Conservation (phyloP, 805 yeast genomes). For the Metschnikowia lunata region DNA sequence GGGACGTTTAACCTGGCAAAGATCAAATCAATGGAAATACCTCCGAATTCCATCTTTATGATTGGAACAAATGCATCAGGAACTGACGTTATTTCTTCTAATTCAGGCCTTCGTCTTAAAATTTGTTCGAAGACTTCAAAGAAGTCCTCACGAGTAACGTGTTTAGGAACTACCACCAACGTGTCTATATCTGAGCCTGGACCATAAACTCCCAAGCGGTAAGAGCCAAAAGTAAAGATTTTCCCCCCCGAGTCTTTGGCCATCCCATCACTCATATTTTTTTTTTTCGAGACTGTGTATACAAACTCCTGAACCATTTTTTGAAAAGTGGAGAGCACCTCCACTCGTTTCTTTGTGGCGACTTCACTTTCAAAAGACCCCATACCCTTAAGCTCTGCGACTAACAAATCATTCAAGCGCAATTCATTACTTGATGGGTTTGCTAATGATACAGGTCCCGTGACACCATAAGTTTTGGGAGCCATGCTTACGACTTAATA, state of each 20-base stretch:
- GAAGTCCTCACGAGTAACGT: slow-evolving; percentile 85
- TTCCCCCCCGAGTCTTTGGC: slow-evolving; percentile 97
- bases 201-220: slow-evolving; percentile 92
- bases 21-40: slow-evolving; percentile 89
- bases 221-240: slow-evolving; percentile 93
- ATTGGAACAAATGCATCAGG: slow-evolving; percentile 99
- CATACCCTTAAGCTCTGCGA: slow-evolving; percentile 72
- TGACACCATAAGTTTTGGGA: slow-evolving; percentile 1
- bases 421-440: slow-evolving; percentile 83
- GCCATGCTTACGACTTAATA: not conserved
- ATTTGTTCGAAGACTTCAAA: slow-evolving; percentile 74
- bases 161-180: slow-evolving; percentile 93
- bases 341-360: slow-evolving; percentile 76
- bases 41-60: slow-evolving; percentile 80
- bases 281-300: slow-evolving; percentile 67
- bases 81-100: slow-evolving; percentile 88
- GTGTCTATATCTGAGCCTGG: slow-evolving; percentile 99
- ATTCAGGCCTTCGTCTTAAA: slow-evolving; percentile 67
- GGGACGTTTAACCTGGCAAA: slow-evolving; percentile 81
- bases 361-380: slow-evolving; percentile 87
- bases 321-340: slow-evolving; percentile 69
- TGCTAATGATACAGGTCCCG: slow-evolving; percentile 69
- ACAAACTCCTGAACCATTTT: slow-evolving; percentile 77
- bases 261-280: slow-evolving; percentile 97
- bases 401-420: slow-evolving; percentile 65